Evolutionary conservation across 2,329 filamentous ascomycete species (phyloP), one percentile per base, ranked within the genome.

Genomic region (Calycina marina): DNA sequence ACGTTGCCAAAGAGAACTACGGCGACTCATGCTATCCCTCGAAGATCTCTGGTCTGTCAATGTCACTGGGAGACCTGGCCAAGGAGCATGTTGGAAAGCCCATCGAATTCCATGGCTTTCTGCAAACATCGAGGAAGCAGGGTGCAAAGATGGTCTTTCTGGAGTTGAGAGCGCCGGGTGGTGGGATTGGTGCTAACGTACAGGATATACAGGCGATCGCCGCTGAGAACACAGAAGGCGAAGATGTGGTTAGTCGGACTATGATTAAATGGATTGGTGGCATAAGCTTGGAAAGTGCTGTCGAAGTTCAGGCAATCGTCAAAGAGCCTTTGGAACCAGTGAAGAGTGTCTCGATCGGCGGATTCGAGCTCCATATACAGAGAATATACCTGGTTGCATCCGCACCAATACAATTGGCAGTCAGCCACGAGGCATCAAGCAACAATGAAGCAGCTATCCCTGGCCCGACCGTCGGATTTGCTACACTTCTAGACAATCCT

Each of bases 241-340:
- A 60, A 30, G 59, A 60, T 5, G n/a, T 22, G n/a, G 69, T 85
- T 22, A 80, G 72, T 40, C 77, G 76, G 54, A 84, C 82, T 58
- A 96, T 96, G 88, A 82, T 94, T 53, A 96, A 96, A 62, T 96
- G 81, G 72, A 74, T 79, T 30, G 72, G 71, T 29, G 68, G 63
- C 26, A 60, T 93, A 44, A 78, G 72, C 50, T 66, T 77, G 28
- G 88, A 94, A 64, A 84, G 78, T 46, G 85, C 80, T 46, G 75
- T 94, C 15, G 62, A 76, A 25, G 75, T 94, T 38, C 81, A 92
- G 50, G 90, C 79, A 43, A 61, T 67, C 18, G 77, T 96, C 32
- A 71, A 85, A 64, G 78, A 79, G 60, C 81, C 86, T 0, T 68
- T 79, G 14, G 84, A 93, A 51, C 80, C 83, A 3, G 80, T 96